These are phyloP conservation scores for Eimeria falciformis DNA, from an alignment of 169 alveolate species.

Conservation along the genomic window DNA sequence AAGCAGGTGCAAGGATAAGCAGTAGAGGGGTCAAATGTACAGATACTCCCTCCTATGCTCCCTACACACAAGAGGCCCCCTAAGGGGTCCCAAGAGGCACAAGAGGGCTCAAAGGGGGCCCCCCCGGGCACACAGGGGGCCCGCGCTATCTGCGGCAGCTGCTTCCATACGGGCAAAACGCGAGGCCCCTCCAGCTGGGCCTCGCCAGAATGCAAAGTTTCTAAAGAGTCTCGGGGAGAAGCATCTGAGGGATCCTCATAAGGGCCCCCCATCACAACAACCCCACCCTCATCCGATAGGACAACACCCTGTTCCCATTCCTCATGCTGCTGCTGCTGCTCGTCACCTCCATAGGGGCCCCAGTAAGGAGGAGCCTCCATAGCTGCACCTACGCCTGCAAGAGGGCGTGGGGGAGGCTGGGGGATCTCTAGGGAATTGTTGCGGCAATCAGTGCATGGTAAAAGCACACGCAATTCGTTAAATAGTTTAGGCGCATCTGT, in stretches of 20 bases:
- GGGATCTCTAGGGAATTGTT: not conserved
- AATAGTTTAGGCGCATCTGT: no score
- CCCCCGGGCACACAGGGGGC: constrained; percentile 8
- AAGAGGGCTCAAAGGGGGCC: constrained; percentile 20
- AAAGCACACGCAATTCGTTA: not conserved
- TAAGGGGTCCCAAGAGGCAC: constrained; percentile 14
- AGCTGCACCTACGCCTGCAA: not conserved
- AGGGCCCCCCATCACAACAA: constrained; percentile 2
- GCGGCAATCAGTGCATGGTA: not conserved
- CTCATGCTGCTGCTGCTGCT: not conserved
- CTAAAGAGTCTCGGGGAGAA: not conserved
- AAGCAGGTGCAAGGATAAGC: constrained; percentile 13
- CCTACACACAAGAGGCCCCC: constrained; percentile 52
- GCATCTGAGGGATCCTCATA: not conserved
- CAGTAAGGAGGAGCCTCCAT: not conserved
- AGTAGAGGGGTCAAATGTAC: not conserved
- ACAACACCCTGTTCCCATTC: not conserved
- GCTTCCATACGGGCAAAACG: not conserved
- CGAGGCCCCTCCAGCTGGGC: not conserved
- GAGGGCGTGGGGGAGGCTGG: not conserved
- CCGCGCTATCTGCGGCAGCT: not conserved
- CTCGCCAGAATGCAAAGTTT: not conserved
- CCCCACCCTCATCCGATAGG: not conserved
- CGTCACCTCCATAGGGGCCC: not conserved
- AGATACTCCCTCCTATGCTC: not conserved